Evolutionary conservation across 2,329 filamentous ascomycete species (phyloP).

Genomic region (Pseudogymnoascus sp.): DNA sequence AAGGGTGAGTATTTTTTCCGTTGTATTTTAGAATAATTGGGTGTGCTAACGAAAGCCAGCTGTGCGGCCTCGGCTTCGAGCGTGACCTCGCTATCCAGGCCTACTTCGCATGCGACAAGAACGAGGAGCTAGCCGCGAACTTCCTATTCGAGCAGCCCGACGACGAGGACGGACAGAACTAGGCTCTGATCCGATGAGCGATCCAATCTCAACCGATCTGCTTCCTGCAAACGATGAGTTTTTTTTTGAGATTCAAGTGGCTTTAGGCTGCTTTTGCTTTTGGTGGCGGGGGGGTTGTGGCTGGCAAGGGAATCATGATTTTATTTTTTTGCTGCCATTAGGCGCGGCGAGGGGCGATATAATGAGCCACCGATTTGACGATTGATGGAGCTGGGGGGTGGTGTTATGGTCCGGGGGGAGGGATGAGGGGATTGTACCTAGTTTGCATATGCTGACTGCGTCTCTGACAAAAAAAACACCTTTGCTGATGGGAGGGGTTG

Average conservation of each 20-base stretch:
- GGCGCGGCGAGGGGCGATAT: neutral
- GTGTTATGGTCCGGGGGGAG: neutral
- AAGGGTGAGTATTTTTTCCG: slow-evolving; percentile 52
- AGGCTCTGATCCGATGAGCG: slow-evolving; percentile 17
- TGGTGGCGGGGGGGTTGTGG: neutral
- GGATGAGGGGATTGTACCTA: slow-evolving; percentile 4
- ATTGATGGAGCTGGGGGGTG: neutral
- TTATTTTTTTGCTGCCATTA: neutral
- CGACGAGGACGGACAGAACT: slow-evolving; percentile 56
- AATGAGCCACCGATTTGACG: slow-evolving; percentile 4
- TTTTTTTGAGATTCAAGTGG: neutral
- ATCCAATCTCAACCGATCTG: neutral
- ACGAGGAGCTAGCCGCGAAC: slow-evolving; percentile 95
- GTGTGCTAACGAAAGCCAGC: slow-evolving; percentile 38
- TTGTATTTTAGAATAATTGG: slow-evolving; percentile 6
- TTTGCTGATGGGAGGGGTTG: neutral
- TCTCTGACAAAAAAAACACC: neutral
- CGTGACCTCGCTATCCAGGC: slow-evolving; percentile 92
- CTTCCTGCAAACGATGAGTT: neutral
- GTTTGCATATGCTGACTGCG: neutral
- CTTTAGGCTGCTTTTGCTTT: neutral
- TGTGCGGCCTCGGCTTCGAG: slow-evolving; percentile 88
- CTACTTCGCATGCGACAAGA: slow-evolving; percentile 99
- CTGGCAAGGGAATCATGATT: neutral
- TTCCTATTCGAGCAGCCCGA: slow-evolving; percentile 97